These are phyloP conservation scores for Oropetium thomaeum DNA, from an alignment of 176 grass and related monocot genomes.

Conservation along the genomic window DNA sequence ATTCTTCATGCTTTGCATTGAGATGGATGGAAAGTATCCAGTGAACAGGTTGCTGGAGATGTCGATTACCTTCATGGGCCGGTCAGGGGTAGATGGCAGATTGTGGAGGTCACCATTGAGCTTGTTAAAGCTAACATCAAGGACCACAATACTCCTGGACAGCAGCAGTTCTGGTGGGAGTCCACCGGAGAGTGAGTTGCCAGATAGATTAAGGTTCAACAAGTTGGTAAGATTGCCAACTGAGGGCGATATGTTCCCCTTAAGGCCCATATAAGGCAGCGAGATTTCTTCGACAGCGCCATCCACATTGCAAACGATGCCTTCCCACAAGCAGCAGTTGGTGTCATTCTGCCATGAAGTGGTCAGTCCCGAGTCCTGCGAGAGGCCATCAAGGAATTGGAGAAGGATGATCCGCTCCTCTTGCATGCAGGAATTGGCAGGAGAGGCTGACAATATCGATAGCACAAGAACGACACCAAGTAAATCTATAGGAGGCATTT, in stretches of 20 bases:
- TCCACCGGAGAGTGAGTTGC: slow-evolving; percentile 31
- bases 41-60: slow-evolving; percentile 47
- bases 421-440: slow-evolving; percentile 16
- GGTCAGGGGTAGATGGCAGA: neutral
- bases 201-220: slow-evolving; percentile 34
- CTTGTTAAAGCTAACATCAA: slow-evolving; percentile 46
- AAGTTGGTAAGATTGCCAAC: slow-evolving; percentile 30
- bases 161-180: neutral
- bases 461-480: slow-evolving; percentile 1
- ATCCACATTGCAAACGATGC: slow-evolving; percentile 27
- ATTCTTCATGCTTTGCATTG: slow-evolving; percentile 22
- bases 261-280: slow-evolving; percentile 20
- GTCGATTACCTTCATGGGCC: slow-evolving; percentile 27
- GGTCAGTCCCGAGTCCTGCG: neutral
- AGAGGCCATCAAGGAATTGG: slow-evolving; percentile 29
- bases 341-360: slow-evolving; percentile 25
- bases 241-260: slow-evolving; percentile 40
- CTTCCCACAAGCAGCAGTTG: slow-evolving; percentile 43
- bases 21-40: slow-evolving; percentile 35
- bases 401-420: slow-evolving; percentile 36
- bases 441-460: slow-evolving; percentile 13
- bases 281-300: neutral
- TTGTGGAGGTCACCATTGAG: slow-evolving; percentile 14
- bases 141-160: neutral
- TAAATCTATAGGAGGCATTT: neutral